A percentile compares a stretch with the other conserved stretches of the same genome.
These are phyloP conservation scores for Geotrichum europaeum DNA, from an alignment of 1,139 yeast species.

Conservation along the genomic window DNA sequence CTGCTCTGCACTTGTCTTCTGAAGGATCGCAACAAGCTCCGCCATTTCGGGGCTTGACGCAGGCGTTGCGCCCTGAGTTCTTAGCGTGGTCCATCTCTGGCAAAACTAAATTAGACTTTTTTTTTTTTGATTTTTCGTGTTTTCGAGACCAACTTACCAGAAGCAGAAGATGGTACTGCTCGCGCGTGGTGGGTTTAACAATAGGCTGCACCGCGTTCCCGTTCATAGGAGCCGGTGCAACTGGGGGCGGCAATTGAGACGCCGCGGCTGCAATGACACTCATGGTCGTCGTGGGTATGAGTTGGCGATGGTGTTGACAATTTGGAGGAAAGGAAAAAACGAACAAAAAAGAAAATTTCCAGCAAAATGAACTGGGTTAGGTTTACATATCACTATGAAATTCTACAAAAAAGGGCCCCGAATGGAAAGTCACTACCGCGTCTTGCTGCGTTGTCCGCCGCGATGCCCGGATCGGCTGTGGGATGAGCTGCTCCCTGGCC, in stretches of 20 bases:
- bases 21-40: slow-evolving; percentile 33
- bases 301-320: neutral
- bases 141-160: slow-evolving; percentile 26
- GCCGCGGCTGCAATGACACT: neutral
- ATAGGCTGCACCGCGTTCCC: slow-evolving; percentile 12
- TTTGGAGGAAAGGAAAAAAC: neutral
- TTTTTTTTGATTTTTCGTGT: neutral
- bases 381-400: neutral
- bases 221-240: neutral
- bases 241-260: neutral
- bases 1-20: slow-evolving; percentile 33
- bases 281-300: neutral
- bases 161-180: slow-evolving; percentile 35
- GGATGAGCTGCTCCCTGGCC: neutral
- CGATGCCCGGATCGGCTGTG: neutral
- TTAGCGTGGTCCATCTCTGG: slow-evolving; percentile 39
- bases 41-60: slow-evolving; percentile 34
- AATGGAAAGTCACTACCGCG: neutral
- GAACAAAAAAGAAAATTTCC: neutral
- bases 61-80: slow-evolving; percentile 33
- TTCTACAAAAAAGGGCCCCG: neutral
- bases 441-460: neutral
- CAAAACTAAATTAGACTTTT: neutral
- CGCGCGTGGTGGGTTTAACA: slow-evolving; percentile 32
- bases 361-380: neutral